Evolutionary conservation across 2,329 filamentous ascomycete genomes (phyloP), one percentile per base, ranked within the genome.

Genomic region (Xylaria polymorpha): DNA sequence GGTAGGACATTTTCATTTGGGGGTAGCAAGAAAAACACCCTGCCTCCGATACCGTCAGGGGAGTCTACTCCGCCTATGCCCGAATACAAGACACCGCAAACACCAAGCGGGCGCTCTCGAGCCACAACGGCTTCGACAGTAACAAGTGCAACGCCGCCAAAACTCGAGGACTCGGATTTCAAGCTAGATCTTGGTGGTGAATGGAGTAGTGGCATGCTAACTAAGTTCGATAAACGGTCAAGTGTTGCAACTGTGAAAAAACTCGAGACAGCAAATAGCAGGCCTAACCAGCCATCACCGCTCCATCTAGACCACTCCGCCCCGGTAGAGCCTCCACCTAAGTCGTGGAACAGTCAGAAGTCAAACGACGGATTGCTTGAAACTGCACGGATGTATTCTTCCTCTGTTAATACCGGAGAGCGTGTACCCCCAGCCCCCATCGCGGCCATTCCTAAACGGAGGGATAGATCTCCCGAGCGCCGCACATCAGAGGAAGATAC

Each of bases 1-100:
- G 84, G 85, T 10, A 84, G 87, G 59, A 88, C 87, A 0, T 89
- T 89, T 73, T 89, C 87, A 2, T 89, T 90, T 75, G 87, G 87
- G 29, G 83, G 83, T 41, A 83, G 83, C 70, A 88, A 87, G 76
- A 89, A 88, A 74, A 77, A 81, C 56, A 44, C 72, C 2, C 61
- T 81, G 20, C 77, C 81, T 5, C 73, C 80, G 7, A 76, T 79
- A 44, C 78, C 82, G 15, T 76, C 78, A 14, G 78, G 80, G 32
- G 79, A 84, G 37, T 76, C 80, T 15, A 72, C 79, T 18, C 81
- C 79, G 20, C 82, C 85, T 3, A 73, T 85, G 29, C 78, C 80
- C 18, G 74, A 76, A 51, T 72, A 73, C 43, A 69, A 64, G 32
- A 56, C 61, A 20, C 71, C 75, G n/a, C 78, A 69, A 41, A 77